Percentiles rank a stretch among this genome's conserved stretches.
These are phyloP conservation scores for Tulasnella sp. DNA, from an alignment of 768 basidiomycete species.

Conservation along the genomic window DNA sequence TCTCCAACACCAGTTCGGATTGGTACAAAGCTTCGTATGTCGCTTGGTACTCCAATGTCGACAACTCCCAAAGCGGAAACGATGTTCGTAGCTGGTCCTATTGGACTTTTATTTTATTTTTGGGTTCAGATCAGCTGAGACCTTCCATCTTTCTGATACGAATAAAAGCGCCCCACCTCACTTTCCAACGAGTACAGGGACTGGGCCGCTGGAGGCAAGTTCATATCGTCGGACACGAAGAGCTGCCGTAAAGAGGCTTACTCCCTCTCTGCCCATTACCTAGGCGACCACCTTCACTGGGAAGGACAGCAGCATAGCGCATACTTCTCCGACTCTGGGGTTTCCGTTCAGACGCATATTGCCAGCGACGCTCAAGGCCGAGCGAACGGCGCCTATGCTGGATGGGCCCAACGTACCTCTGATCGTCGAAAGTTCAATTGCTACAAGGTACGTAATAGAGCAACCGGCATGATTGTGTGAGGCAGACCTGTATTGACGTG, in stretches of 20 bases:
- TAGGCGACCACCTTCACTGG: background rate
- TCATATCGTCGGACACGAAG: too few species aligned
- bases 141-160: too few species aligned
- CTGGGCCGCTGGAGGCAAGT: background rate
- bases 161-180: background rate
- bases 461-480: too few species aligned
- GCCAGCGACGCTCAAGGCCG: background rate
- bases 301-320: background rate
- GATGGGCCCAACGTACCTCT: background rate
- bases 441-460: too few species aligned
- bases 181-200: background rate
- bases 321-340: background rate
- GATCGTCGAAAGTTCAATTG: background rate
- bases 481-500: too few species aligned
- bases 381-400: background rate
- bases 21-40: background rate
- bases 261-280: background rate
- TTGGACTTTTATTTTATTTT: too few species aligned
- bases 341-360: background rate
- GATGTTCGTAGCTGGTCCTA: too few species aligned
- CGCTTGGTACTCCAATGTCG: background rate
- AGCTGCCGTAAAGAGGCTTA: too few species aligned
- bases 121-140: too few species aligned
- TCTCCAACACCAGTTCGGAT: too few species aligned
- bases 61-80: background rate